These are phyloP conservation scores for Penicillium steckii DNA, from an alignment of 495 filamentous ascomycete genomes.

Conservation along the genomic window DNA sequence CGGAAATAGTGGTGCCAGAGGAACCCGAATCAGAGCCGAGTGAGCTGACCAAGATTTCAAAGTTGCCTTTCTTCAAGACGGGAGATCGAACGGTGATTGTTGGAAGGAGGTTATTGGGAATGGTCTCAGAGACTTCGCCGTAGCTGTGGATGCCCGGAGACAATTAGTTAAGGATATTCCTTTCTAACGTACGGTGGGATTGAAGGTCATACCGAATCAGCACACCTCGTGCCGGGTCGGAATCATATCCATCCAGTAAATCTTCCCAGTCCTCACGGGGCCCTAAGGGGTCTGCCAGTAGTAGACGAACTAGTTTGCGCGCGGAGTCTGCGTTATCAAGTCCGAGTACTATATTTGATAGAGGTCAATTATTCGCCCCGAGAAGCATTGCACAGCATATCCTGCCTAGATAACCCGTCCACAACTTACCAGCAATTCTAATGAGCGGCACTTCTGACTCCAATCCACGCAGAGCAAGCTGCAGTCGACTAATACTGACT, in stretches of 20 bases:
- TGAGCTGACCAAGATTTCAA: conserved; percentile 77
- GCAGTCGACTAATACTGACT: conserved; percentile 72
- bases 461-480: conserved; percentile 76
- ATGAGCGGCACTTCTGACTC: conserved; percentile 64
- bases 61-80: conserved; percentile 60
- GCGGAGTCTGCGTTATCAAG: conserved; percentile 47
- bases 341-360: conserved; percentile 46
- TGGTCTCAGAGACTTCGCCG: conserved; percentile 46
- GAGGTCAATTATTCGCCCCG: conserved; percentile 1
- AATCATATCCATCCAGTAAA: conserved; percentile 50
- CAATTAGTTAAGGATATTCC: background rate
- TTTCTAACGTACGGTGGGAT: background rate
- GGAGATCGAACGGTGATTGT: conserved; percentile 66
- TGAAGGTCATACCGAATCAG: conserved; percentile 51
- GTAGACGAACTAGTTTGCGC: conserved; percentile 61
- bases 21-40: conserved; percentile 41
- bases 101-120: conserved; percentile 47
- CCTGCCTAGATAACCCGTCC: background rate
- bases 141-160: conserved; percentile 38
- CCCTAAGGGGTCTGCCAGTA: conserved; percentile 77
- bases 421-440: conserved; percentile 61
- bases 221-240: conserved; percentile 47
- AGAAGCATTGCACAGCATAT: background rate
- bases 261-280: conserved; percentile 68
- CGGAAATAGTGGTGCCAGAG: conserved; percentile 49